Evolutionary conservation across 1,139 yeast genomes (phyloP).

Genomic region (Blastobotrys serpentis): DNA sequence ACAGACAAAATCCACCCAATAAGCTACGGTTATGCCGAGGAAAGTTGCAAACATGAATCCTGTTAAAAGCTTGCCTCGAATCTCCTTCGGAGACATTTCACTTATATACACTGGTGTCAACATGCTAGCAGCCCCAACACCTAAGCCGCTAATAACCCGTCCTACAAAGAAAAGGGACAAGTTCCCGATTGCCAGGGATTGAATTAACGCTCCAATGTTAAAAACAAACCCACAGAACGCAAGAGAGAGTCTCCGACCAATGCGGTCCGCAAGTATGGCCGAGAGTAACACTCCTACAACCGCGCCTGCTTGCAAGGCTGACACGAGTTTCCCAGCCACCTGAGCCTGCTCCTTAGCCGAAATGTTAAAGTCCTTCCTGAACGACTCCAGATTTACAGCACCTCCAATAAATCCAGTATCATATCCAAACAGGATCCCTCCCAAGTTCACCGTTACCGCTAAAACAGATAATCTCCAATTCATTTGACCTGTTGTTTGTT

Average conservation of each 20-base stretch:
- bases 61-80: constrained; percentile 57
- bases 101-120: constrained; percentile 63
- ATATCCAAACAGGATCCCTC: constrained; percentile 45
- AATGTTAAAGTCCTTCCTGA: constrained; percentile 43
- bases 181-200: constrained; percentile 36
- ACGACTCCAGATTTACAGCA: constrained; percentile 42
- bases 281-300: constrained; percentile 48
- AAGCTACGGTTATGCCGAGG: constrained; percentile 48
- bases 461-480: constrained; percentile 32
- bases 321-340: constrained; percentile 38
- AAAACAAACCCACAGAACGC: constrained; percentile 42
- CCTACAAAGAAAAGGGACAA: constrained; percentile 41
- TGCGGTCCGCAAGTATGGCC: constrained; percentile 42
- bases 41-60: constrained; percentile 60
- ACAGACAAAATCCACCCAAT: constrained; percentile 37
- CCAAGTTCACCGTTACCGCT: constrained; percentile 43
- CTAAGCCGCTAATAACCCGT: constrained; percentile 58
- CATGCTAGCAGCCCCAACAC: constrained; percentile 64
- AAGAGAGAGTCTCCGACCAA: constrained; percentile 42
- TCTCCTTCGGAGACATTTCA: constrained; percentile 57
- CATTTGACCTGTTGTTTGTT: too few species aligned
- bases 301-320: constrained; percentile 48
- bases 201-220: constrained; percentile 58
- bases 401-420: constrained; percentile 51
- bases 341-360: constrained; percentile 21